Conservation (phyloP, 164 flowering plant genomes). For the Tinospora cordifolia region DNA sequence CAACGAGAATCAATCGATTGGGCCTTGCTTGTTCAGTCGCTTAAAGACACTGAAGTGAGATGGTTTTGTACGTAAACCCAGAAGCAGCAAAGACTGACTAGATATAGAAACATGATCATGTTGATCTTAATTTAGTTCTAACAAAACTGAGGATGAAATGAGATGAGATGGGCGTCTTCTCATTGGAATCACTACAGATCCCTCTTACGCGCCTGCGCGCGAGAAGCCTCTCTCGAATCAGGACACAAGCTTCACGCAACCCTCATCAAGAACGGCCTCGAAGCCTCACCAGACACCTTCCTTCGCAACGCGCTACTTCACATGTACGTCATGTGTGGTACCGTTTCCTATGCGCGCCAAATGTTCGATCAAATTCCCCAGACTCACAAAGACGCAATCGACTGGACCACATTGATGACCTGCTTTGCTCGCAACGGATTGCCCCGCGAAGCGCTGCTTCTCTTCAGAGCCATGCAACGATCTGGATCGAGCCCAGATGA, state of each 20-base stretch:
- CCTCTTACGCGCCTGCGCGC: slow-evolving; percentile 37
- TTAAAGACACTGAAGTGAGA: too few species aligned
- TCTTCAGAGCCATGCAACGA: slow-evolving; percentile 37
- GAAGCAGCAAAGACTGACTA: too few species aligned
- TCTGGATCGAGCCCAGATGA: slow-evolving; percentile 29
- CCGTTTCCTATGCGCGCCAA: slow-evolving; percentile 29
- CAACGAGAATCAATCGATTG: too few species aligned
- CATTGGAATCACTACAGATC: slow-evolving; percentile 24
- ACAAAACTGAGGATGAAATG: background rate
- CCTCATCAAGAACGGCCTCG: slow-evolving; percentile 39
- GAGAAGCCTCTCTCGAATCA: slow-evolving; percentile 20
- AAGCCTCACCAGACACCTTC: slow-evolving; percentile 27
- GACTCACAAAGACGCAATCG: slow-evolving; percentile 41
- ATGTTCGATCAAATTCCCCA: slow-evolving; percentile 55
- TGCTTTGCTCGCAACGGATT: slow-evolving; percentile 25
- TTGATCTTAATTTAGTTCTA: too few species aligned
- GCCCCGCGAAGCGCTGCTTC: slow-evolving; percentile 26
- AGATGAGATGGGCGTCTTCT: too few species aligned
- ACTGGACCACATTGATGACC: slow-evolving; percentile 53
- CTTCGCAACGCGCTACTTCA: slow-evolving; percentile 51
- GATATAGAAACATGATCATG: too few species aligned
- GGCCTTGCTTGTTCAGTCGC: too few species aligned
- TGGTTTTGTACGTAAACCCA: too few species aligned
- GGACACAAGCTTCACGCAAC: slow-evolving; percentile 47
- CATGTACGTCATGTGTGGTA: slow-evolving; percentile 32